Evolutionary conservation across 2,329 filamentous ascomycete species (phyloP), one percentile per base, ranked within the genome.

Genomic region (Magnaporthiopsis poae): DNA sequence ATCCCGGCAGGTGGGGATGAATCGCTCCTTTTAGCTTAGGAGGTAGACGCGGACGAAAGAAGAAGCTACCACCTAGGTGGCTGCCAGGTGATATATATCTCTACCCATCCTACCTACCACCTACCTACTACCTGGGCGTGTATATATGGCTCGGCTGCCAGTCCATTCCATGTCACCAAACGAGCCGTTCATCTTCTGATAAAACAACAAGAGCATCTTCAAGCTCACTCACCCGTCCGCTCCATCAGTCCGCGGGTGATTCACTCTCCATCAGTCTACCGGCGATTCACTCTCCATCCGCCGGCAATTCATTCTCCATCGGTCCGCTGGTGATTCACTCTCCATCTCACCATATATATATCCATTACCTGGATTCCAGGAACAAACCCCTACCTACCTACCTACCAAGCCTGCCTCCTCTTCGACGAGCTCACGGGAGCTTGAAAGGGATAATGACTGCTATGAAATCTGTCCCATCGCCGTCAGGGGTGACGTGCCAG

Each of bases 351-450:
- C 18, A 21, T 52, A 25, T n/a, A 4, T 8, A n/a, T 12, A 25
- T n/a, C 21, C n/a, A n/a, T 12, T 25, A 60, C 33, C 39, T 18
- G 15, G 39, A 18, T 12, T 5, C 39, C 5, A 52, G 18, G 39
- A 25, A 60, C 59, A n/a, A 9, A 60, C 29, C 29, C 31, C 31
- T 31, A 31, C 31, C 31, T 31, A 31, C 31, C 31, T 31, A 31
- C 29, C 21, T 67, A 69, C 67, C 67, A 69, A 9, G 65, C 62
- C 33, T 66, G 65, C 67, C 73, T 52, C 18, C 39, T 52, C 39
- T 4, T 52, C 39, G 18, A 15, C 15, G 18, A 52, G 39, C 39
- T 52, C 39, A 18, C 39, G 5, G 39, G 39, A 8, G 39, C 39
- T 11, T 21, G 7, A 52, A 52, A 52, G 72, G 46, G 66, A 66